phyloP scores from a whole-genome alignment of 768 basidiomycete genomes.

The Rossbeevera mucosa region DNA sequence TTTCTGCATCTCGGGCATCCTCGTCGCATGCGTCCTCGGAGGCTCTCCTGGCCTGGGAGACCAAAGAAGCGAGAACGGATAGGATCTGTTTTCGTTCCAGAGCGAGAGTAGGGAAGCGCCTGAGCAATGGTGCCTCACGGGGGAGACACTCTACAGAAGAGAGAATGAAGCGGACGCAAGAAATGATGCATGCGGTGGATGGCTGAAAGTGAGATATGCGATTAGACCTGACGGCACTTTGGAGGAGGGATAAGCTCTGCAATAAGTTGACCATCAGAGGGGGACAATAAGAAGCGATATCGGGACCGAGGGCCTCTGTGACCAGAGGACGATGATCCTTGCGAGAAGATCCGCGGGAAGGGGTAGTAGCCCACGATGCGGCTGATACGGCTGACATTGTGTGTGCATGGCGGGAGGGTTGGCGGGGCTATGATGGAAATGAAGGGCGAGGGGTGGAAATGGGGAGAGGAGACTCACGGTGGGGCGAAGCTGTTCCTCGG shows the following conservation, averaged over 20 bases:
- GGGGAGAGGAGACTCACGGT: constrained; percentile 34
- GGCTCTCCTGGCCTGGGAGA: constrained; percentile 70
- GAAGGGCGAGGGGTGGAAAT: not conserved
- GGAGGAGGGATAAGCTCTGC: constrained; percentile 80
- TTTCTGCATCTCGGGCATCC: constrained; percentile 48
- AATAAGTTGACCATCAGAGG: constrained; percentile 79
- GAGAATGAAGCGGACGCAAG: constrained; percentile 84
- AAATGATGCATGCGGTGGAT: constrained; percentile 91
- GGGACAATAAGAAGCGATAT: constrained; percentile 62
- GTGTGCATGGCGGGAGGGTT: constrained; percentile 44
- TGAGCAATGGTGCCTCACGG: constrained; percentile 73
- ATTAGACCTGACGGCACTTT: constrained; percentile 76
- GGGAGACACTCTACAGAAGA: constrained; percentile 78
- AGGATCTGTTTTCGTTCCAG: constrained; percentile 81
- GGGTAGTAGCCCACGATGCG: constrained; percentile 51
- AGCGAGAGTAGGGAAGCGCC: constrained; percentile 58
- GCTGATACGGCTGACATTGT: constrained; percentile 49
- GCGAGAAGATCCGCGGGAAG: constrained; percentile 35
- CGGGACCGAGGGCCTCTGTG: constrained; percentile 43
- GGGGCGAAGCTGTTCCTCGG: constrained; percentile 50
- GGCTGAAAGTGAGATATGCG: constrained; percentile 86
- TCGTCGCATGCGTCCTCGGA: constrained; percentile 46
- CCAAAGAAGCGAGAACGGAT: constrained; percentile 74
- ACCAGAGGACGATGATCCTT: constrained; percentile 43
- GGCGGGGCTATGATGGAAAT: constrained; percentile 23